Evolutionary conservation across 208 protist genomes (phyloP).

Genomic region (Trypanosoma rangeli): DNA sequence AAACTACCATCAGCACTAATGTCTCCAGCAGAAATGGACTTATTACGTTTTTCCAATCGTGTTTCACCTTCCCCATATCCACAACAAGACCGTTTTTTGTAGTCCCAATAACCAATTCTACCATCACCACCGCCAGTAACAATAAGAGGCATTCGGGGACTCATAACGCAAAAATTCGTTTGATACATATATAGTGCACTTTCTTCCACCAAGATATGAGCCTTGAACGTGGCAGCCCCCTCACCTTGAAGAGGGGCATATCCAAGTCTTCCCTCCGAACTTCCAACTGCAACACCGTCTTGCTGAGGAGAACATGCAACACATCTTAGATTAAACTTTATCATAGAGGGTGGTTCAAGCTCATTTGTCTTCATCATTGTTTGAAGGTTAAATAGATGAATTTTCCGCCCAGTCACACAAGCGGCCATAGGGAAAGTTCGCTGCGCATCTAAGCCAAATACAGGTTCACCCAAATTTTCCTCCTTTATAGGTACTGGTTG

Average conservation of each 20-base stretch:
- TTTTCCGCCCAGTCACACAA: conserved; percentile 57
- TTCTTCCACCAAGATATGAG: conserved; percentile 47
- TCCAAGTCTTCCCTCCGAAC: conserved; percentile 72
- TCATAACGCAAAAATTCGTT: conserved; percentile 75
- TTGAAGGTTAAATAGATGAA: conserved; percentile 67
- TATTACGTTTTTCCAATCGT: conserved; percentile 37
- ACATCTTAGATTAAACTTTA: conserved; percentile 72
- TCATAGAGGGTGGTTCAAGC: conserved; percentile 42
- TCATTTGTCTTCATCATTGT: conserved; percentile 56
- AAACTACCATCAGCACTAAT: conserved; percentile 58
- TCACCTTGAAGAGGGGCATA: conserved; percentile 46
- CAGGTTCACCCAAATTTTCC: conserved; percentile 66
- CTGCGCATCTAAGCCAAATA: conserved; percentile 76
- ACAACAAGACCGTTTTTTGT: conserved; percentile 35
- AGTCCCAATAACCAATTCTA: conserved; percentile 43
- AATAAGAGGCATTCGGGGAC: conserved; percentile 41
- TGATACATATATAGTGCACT: conserved; percentile 51
- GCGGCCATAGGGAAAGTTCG: conserved; percentile 58
- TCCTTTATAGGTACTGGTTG: conserved; percentile 62
- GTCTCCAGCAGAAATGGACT: conserved; percentile 77
- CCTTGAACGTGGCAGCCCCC: conserved; percentile 66
- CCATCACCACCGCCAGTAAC: conserved; percentile 79
- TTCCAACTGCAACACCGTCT: conserved; percentile 65
- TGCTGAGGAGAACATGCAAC: conserved; percentile 63
- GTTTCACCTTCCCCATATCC: conserved; percentile 32